Evolutionary conservation across 1,284 basidiomycete genomes (phyloP).

Genomic region (Wolfiporia cocos): DNA sequence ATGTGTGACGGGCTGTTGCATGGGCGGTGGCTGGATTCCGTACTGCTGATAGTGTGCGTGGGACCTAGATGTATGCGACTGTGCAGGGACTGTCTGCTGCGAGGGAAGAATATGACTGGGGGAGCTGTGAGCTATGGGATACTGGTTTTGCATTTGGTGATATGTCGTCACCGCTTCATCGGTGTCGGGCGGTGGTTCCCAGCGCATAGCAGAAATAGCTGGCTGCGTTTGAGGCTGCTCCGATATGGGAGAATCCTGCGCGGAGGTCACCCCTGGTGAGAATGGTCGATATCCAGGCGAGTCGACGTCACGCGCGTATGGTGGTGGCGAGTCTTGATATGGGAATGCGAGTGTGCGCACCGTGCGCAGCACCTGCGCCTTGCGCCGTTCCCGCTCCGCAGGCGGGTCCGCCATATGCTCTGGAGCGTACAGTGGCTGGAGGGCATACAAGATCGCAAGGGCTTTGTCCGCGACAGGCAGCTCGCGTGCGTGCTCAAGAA

Average conservation of each 20-base stretch:
- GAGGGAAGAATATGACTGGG: background rate
- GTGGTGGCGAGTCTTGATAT: constrained; percentile 65
- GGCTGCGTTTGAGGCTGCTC: constrained; percentile 16
- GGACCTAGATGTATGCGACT: constrained; percentile 2
- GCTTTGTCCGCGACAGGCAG: constrained; percentile 68
- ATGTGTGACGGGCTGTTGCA: constrained; percentile 13
- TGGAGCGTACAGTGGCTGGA: constrained; percentile 63
- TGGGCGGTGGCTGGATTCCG: constrained; percentile 6
- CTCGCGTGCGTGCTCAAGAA: constrained; percentile 56
- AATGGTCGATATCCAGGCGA: constrained; percentile 15
- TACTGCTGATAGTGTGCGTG: constrained; percentile 3
- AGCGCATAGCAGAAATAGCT: constrained; percentile 21
- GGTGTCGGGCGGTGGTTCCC: constrained; percentile 10
- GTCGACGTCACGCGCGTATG: constrained; percentile 26
- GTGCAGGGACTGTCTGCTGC: background rate
- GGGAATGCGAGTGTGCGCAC: constrained; percentile 75
- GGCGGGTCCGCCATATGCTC: constrained; percentile 38
- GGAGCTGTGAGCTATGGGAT: background rate
- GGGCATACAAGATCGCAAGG: constrained; percentile 56
- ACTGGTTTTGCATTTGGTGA: background rate
- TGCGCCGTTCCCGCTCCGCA: constrained; percentile 52
- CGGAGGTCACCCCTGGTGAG: background rate
- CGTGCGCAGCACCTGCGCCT: constrained; percentile 50
- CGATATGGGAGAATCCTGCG: background rate
- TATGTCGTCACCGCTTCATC: background rate